Evolutionary conservation across 2,329 filamentous ascomycete genomes (phyloP).

Genomic region (Lecanicillium sp.): DNA sequence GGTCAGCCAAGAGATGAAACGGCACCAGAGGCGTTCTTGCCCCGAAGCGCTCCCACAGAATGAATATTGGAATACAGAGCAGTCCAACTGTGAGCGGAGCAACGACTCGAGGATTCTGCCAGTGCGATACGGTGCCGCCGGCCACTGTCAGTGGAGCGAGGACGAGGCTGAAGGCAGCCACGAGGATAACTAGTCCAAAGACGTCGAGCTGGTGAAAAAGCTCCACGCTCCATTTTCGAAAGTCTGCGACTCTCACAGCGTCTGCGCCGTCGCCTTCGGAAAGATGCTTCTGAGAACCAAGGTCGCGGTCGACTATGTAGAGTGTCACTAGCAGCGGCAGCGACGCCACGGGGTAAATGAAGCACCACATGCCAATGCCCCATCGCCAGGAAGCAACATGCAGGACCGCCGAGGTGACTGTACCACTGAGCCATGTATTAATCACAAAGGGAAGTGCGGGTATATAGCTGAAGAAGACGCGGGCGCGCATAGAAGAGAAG

Average conservation of each 20-base stretch:
- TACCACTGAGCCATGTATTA: constrained; percentile 58
- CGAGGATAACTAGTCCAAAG: constrained; percentile 38
- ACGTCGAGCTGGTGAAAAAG: constrained; percentile 50
- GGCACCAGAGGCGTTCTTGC: constrained; percentile 46
- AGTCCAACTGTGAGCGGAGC: constrained; percentile 44
- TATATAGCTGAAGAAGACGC: constrained; percentile 56
- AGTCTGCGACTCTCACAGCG: neutral
- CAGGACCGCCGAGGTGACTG: constrained; percentile 44
- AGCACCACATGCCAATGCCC: constrained; percentile 58
- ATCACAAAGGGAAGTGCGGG: constrained; percentile 50
- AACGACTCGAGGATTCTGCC: constrained; percentile 43
- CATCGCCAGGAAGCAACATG: constrained; percentile 47
- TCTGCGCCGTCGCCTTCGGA: neutral
- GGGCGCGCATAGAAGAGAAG: constrained; percentile 49
- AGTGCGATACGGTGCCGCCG: constrained; percentile 37
- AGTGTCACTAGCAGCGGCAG: constrained; percentile 44
- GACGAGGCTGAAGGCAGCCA: constrained; percentile 37
- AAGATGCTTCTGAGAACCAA: neutral
- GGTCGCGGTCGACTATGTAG: constrained; percentile 22
- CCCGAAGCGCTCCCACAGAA: constrained; percentile 45
- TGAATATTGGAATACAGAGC: constrained; percentile 37
- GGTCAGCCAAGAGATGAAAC: constrained; percentile 49
- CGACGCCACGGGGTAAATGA: constrained; percentile 50
- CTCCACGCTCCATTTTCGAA: constrained; percentile 15
- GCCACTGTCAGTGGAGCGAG: constrained; percentile 48